Conservation (phyloP, 1,284 basidiomycete genomes). For the Earliella scabrosa region DNA sequence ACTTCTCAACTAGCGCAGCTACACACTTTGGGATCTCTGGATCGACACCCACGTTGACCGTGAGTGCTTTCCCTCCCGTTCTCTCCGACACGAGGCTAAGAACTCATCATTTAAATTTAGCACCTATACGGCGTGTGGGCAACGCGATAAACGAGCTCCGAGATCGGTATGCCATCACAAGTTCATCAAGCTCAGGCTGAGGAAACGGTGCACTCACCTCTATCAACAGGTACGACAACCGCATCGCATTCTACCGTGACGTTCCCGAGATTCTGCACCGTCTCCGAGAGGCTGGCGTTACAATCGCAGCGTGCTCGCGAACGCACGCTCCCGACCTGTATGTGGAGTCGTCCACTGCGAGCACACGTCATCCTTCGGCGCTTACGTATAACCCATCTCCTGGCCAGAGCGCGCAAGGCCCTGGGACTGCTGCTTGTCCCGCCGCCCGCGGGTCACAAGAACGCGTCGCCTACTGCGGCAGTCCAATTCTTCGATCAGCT, state of each 20-base stretch:
- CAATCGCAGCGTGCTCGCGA: conserved; percentile 78
- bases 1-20: conserved; percentile 46
- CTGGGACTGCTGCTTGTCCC: conserved; percentile 72
- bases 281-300: conserved; percentile 56
- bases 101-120: conserved; percentile 36
- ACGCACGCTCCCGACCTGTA: conserved; percentile 75
- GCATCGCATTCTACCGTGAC: conserved; percentile 74
- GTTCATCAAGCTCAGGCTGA: conserved; percentile 6
- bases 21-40: conserved; percentile 87
- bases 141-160: conserved; percentile 61
- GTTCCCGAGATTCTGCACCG: conserved; percentile 78
- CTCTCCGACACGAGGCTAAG: conserved; percentile 20
- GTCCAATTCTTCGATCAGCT: conserved; percentile 77
- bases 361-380: neutral
- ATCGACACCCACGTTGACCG: conserved; percentile 74
- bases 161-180: conserved; percentile 51
- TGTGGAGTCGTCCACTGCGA: conserved; percentile 37
- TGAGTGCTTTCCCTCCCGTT: conserved; percentile 21
- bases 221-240: conserved; percentile 51
- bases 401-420: conserved; percentile 73
- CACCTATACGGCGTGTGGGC: conserved; percentile 65
- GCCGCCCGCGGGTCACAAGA: conserved; percentile 41
- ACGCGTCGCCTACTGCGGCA: conserved; percentile 51
- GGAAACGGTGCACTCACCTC: conserved; percentile 11
- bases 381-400: neutral